Evolutionary conservation across 371 early-diverging fungal genomes (phyloP).

Genomic region (Basidiobolus meristosporus): DNA sequence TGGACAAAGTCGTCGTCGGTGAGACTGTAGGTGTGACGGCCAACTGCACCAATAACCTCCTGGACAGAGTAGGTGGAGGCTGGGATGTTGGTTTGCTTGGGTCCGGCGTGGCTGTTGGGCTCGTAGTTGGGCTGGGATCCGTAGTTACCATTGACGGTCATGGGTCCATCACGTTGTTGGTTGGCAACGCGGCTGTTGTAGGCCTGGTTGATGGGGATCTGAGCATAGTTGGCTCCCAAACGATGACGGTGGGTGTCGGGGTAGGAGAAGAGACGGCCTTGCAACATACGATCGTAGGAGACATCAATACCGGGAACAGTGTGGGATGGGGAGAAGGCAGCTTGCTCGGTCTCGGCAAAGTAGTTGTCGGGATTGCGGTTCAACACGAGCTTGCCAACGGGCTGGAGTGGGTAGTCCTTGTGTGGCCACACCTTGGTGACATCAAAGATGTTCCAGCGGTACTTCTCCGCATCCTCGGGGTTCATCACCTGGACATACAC

Average conservation of each 20-base stretch:
- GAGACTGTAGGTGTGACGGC: constrained; percentile 29
- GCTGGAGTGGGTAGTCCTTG: constrained; percentile 42
- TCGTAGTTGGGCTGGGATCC: constrained; percentile 31
- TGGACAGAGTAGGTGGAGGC: constrained; percentile 4
- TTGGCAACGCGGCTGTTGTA: constrained; percentile 22
- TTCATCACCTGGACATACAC: no score
- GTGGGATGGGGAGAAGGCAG: constrained; percentile 51
- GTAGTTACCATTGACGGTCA: constrained; percentile 21
- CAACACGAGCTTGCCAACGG: constrained; percentile 48
- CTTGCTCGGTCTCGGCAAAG: constrained; percentile 67
- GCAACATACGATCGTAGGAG: constrained; percentile 51
- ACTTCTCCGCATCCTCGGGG: constrained; percentile 48
- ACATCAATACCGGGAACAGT: constrained; percentile 56
- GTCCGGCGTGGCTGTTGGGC: constrained; percentile 34
- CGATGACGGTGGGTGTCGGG: constrained; percentile 61
- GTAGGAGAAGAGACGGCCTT: constrained; percentile 60
- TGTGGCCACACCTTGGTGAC: constrained; percentile 72
- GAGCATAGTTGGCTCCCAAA: constrained; percentile 49
- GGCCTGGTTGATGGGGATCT: constrained; percentile 54
- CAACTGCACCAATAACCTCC: constrained; percentile 17
- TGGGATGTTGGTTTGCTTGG: constrained; percentile 13
- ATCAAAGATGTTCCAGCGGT: constrained; percentile 63
- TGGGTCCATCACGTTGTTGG: constrained; percentile 48
- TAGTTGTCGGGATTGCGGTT: constrained; percentile 62
- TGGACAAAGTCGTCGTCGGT: constrained; percentile 33